A percentile compares a stretch with the other conserved stretches of the same genome.
Conservation (phyloP, 805 yeast genomes). For the Helenozyma rhizophorensis region DNA sequence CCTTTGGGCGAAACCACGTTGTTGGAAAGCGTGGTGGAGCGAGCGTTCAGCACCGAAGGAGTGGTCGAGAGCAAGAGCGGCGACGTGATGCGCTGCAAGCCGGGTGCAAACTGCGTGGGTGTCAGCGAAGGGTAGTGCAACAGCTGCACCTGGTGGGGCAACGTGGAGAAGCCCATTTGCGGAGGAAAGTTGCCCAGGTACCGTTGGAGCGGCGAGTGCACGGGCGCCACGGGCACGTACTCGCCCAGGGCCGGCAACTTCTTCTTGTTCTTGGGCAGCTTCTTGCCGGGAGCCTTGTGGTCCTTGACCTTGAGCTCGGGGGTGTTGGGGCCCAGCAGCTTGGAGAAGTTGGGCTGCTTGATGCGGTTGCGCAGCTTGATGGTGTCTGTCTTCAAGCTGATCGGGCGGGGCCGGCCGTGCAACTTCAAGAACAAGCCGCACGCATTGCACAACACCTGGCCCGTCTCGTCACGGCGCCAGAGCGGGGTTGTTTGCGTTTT, state of each 20-base stretch:
- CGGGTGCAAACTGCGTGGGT: conserved; percentile 68
- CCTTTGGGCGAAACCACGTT: conserved; percentile 8
- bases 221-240: conserved; percentile 1
- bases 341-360: conserved; percentile 43
- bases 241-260: not conserved
- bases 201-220: conserved; percentile 14
- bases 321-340: conserved; percentile 46
- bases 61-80: conserved; percentile 57
- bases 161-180: conserved; percentile 16
- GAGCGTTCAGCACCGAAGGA: conserved; percentile 38
- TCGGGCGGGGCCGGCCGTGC: conserved; percentile 92
- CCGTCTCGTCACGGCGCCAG: conserved; percentile 93
- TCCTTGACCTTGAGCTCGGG: conserved; percentile 56
- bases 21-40: conserved; percentile 16
- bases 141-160: conserved; percentile 42
- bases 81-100: conserved; percentile 58
- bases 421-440: conserved; percentile 90
- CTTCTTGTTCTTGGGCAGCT: conserved; percentile 11
- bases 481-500: conserved; percentile 89
- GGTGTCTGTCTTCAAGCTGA: conserved; percentile 84
- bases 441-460: conserved; percentile 86
- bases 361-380: conserved; percentile 88
- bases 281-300: conserved; percentile 19
- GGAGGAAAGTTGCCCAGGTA: conserved; percentile 8
- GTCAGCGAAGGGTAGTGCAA: conserved; percentile 64